A percentile compares a stretch with the other conserved stretches of the same genome.
Conservation (phyloP, 2,329 filamentous ascomycete species). For the Furcasterigmium furcatum region DNA sequence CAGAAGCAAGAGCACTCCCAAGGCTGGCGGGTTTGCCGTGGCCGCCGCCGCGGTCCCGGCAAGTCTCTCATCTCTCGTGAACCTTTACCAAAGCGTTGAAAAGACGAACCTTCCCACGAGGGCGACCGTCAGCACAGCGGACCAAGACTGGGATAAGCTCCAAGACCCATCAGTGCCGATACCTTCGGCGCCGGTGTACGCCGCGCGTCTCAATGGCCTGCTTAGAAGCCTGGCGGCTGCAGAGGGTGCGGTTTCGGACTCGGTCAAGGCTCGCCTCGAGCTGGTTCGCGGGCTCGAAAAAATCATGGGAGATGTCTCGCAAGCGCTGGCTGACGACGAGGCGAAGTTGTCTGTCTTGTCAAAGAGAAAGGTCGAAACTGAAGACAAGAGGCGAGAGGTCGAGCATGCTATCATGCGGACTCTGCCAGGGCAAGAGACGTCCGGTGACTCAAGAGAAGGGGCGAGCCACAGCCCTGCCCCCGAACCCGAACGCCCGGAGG, state of each 20-base stretch:
- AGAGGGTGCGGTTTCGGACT: slow-evolving; percentile 84
- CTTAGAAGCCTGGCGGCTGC: slow-evolving; percentile 85
- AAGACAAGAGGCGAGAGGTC: slow-evolving; percentile 81
- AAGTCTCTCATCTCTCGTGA: slow-evolving; percentile 74
- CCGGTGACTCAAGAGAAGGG: slow-evolving; percentile 43
- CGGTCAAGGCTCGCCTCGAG: slow-evolving; percentile 77
- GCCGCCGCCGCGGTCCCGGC: slow-evolving; percentile 60
- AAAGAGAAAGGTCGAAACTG: slow-evolving; percentile 67
- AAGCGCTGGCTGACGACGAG: slow-evolving; percentile 68
- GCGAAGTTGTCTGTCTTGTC: slow-evolving; percentile 60
- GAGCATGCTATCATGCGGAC: slow-evolving; percentile 89
- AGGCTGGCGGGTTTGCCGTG: slow-evolving; percentile 59
- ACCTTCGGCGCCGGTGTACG: slow-evolving; percentile 85
- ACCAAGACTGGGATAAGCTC: slow-evolving; percentile 80
- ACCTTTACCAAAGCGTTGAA: slow-evolving; percentile 68
- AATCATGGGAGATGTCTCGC: slow-evolving; percentile 70
- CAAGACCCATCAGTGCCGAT: slow-evolving; percentile 65
- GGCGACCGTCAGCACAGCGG: slow-evolving; percentile 65
- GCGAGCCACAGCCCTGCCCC: slow-evolving; percentile 41
- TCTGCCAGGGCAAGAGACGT: slow-evolving; percentile 56
- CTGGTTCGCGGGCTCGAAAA: slow-evolving; percentile 81
- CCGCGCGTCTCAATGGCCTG: slow-evolving; percentile 84
- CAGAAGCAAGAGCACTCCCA: background rate
- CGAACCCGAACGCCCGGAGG: slow-evolving; percentile 71
- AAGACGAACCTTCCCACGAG: slow-evolving; percentile 70